These are phyloP conservation scores for Cladosporium sp. DNA, from an alignment of 2,329 filamentous ascomycete genomes.

Conservation along the genomic window DNA sequence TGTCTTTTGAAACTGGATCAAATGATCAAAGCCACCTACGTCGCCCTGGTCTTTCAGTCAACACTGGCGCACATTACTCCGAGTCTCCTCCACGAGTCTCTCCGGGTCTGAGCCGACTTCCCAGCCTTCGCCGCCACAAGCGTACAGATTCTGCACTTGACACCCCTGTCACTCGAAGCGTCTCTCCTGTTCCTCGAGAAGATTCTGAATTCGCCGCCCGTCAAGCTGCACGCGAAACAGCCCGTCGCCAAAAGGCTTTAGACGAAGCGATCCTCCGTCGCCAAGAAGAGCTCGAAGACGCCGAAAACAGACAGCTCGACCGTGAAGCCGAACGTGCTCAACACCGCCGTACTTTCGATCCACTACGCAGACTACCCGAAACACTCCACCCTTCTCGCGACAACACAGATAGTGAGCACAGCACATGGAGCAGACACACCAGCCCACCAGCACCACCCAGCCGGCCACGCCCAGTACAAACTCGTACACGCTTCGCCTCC, in stretches of 20 bases:
- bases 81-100: slow-evolving; percentile 13
- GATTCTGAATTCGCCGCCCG: slow-evolving; percentile 1
- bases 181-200: neutral
- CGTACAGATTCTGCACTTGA: slow-evolving; percentile 18
- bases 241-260: neutral
- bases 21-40: slow-evolving; percentile 12
- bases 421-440: slow-evolving; percentile 9
- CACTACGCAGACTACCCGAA: neutral
- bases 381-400: neutral
- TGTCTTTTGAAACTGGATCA: slow-evolving; percentile 10
- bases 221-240: neutral
- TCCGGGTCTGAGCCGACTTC: slow-evolving; percentile 20
- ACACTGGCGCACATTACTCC: slow-evolving; percentile 8
- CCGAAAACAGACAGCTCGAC: neutral
- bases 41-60: slow-evolving; percentile 13
- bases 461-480: neutral
- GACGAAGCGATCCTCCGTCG: neutral
- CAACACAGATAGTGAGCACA: neutral
- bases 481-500: slow-evolving; percentile 1
- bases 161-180: neutral
- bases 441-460: neutral
- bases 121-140: slow-evolving; percentile 3
- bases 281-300: neutral
- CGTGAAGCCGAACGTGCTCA: slow-evolving; percentile 2
- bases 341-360: neutral